Evolutionary conservation across 768 basidiomycete species (phyloP).

Genomic region (Galerina sulciceps): DNA sequence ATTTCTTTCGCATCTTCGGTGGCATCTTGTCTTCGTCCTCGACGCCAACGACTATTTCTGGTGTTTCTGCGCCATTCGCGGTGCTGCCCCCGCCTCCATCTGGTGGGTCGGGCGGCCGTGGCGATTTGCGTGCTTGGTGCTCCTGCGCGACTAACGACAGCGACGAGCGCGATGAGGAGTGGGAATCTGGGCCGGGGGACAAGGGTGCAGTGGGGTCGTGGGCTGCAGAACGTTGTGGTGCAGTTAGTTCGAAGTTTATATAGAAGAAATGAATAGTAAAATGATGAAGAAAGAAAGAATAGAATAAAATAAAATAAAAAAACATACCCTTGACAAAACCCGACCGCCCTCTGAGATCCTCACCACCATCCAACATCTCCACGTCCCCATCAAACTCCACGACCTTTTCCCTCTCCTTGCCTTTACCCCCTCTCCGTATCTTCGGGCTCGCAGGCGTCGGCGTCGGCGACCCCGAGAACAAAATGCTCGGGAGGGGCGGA

Average conservation of each 20-base stretch:
- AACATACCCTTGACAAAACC: neutral
- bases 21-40: slow-evolving; percentile 50
- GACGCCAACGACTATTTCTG: neutral
- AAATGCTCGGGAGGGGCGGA: neutral
- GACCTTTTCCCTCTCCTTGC: slow-evolving; percentile 17
- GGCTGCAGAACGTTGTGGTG: neutral
- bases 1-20: slow-evolving; percentile 65
- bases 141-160: neutral
- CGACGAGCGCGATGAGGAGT: neutral
- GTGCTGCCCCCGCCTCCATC: neutral
- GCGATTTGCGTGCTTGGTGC: slow-evolving; percentile 18
- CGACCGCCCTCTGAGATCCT: neutral
- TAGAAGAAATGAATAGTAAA: neutral
- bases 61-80: too few relatives aligned
- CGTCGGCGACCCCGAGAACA: neutral
- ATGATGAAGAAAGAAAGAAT: neutral
- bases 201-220: neutral
- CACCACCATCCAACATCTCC: slow-evolving; percentile 13
- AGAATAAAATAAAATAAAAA: neutral
- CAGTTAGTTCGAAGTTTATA: neutral
- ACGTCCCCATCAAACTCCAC: slow-evolving; percentile 12
- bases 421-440: slow-evolving; percentile 14
- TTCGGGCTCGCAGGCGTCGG: neutral
- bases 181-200: too few relatives aligned
- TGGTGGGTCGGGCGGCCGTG: neutral